Base-by-base conservation (phyloP, 768 basidiomycete species). In the Leccinum incarnatum region DNA sequence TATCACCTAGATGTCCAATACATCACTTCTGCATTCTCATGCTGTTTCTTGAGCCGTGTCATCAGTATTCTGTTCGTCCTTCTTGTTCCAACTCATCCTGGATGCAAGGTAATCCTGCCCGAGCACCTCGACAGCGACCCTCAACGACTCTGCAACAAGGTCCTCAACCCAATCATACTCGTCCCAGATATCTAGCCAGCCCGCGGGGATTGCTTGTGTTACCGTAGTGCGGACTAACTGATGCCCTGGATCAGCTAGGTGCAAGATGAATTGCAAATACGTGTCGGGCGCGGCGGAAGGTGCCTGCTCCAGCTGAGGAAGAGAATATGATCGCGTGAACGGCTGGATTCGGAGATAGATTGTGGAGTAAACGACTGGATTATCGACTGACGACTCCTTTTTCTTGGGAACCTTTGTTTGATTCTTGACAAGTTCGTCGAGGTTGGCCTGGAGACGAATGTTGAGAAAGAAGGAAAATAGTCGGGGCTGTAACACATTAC, bases 131-230 rank as follows among this genome's bases (percentile, higher is more conserved):
- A 96, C 85, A 8, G 89, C 91, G 14, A 93, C 78, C 56, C 92
- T 78, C 58, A 99, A 75, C 0, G 85, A 83, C 67, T 98, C 96
- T 4, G 95, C 95, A 60, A 98, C 83, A 40, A 90, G 72, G 68
- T 99, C 95, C 74, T 99, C 97, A 12, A 98, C 95, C 97, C 97
- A 96, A 47, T 91, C 88, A 70, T 93, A 90, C 62, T 87, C 81
- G 67, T 97, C 95, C 87, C 94, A 96, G 47, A 94, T 77, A 5
- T 86, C 85, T 56, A 98, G 72, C 97, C 97, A 99, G 52, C 81
- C 77, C n/a, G 76, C 79, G 0, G 96, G 94, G 21, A 95, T 79
- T 5, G 85, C 80, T 71, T 98, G 97, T 5, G 93, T 92, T 51
- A 91, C 72, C 0, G 92, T 91, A 6, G 86, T 86, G 68, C 88